Percentiles rank a stretch among this genome's conserved stretches.
These are phyloP conservation scores for Hirsutella rhossiliensis DNA, from an alignment of 2,329 filamentous ascomycete species.

Conservation along the genomic window DNA sequence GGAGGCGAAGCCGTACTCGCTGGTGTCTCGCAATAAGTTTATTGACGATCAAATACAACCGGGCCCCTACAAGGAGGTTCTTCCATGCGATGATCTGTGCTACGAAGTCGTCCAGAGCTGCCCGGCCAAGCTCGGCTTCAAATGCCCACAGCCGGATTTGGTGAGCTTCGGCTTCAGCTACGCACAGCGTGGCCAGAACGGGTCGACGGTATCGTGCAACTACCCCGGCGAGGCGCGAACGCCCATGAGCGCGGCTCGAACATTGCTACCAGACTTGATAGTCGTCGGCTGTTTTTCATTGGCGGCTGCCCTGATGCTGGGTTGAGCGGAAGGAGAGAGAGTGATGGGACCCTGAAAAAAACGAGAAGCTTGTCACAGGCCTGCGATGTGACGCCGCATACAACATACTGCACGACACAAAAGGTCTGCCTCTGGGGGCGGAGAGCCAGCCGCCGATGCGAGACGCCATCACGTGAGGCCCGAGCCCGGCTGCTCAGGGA, in stretches of 20 bases:
- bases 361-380: too few species aligned
- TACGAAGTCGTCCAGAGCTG: conserved; percentile 78
- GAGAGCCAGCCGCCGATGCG: too few species aligned
- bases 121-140: conserved; percentile 63
- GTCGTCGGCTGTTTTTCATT: conserved; percentile 4
- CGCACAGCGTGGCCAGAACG: conserved; percentile 13
- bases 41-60: conserved; percentile 65
- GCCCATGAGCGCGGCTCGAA: conserved; percentile 8
- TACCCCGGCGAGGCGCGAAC: conserved; percentile 24
- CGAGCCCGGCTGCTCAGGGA: too few species aligned
- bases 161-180: conserved; percentile 24
- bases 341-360: too few species aligned
- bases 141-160: conserved; percentile 46
- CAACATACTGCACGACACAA: too few species aligned
- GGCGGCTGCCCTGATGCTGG: neutral
- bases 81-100: conserved; percentile 82
- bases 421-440: too few species aligned
- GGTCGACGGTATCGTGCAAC: conserved; percentile 20
- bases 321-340: neutral
- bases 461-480: too few species aligned
- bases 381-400: too few species aligned
- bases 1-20: conserved; percentile 12
- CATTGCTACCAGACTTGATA: conserved; percentile 7
- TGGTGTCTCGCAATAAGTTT: conserved; percentile 51
- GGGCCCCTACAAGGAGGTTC: conserved; percentile 85